Evolutionary conservation across 768 basidiomycete species (phyloP).

Genomic region (Boletus rubescentipes): DNA sequence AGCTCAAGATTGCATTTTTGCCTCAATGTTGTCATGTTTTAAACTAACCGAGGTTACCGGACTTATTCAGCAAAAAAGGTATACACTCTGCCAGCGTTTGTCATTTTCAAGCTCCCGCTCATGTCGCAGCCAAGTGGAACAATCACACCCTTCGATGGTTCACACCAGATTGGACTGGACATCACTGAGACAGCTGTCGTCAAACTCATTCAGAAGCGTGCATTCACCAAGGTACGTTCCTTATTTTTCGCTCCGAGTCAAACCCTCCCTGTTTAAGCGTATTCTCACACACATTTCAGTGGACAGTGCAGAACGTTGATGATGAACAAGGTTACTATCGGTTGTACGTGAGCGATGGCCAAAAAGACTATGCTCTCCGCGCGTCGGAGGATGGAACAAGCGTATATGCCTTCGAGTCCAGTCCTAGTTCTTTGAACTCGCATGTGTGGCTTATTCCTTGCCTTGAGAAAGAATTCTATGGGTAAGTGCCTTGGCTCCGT

Average conservation of each 20-base stretch:
- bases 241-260: background rate
- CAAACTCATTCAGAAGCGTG: background rate
- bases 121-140: background rate
- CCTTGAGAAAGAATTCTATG: background rate
- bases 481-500: background rate
- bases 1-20: background rate
- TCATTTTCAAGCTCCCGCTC: background rate
- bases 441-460: conserved; percentile 5
- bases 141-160: background rate
- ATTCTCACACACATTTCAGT: background rate
- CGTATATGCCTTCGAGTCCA: background rate
- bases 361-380: background rate
- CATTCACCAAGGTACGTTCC: background rate
- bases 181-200: background rate
- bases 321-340: conserved; percentile 1
- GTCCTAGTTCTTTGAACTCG: background rate
- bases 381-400: conserved; percentile 1
- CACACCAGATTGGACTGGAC: background rate
- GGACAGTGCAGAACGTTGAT: conserved; percentile 2
- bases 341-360: background rate
- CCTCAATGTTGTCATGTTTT: background rate
- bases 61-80: background rate
- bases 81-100: background rate
- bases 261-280: background rate
- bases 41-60: background rate